Conservation (phyloP, 306 rosid genomes). For the Inga oerstediana region DNA sequence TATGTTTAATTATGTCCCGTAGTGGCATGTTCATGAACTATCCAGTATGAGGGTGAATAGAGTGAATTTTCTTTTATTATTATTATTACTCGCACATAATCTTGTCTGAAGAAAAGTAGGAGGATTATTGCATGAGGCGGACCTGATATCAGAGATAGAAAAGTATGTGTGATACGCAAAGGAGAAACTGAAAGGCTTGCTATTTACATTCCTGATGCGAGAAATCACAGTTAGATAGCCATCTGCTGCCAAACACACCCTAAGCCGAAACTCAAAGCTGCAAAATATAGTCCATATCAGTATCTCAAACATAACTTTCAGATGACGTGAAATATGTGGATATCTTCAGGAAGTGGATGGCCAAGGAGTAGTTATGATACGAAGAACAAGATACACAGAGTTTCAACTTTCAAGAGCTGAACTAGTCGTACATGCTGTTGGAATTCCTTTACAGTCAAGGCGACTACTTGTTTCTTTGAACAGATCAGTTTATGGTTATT, state of each 20-base stretch:
- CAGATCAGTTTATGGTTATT: not conserved
- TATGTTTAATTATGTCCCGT: constrained; percentile 19
- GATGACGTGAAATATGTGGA: not conserved
- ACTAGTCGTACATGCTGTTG: not conserved
- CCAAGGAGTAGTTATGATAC: not conserved
- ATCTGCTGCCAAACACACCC: constrained; percentile 67
- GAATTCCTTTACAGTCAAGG: not conserved
- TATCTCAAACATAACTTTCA: not conserved
- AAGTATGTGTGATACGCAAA: constrained; percentile 82
- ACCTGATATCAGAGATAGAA: constrained; percentile 87
- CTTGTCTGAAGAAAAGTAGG: not conserved
- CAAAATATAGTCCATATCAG: not conserved
- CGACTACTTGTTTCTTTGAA: not conserved
- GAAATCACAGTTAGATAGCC: constrained; percentile 64
- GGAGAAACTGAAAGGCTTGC: constrained; percentile 87
- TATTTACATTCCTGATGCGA: constrained; percentile 78
- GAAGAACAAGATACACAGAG: not conserved
- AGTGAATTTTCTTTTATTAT: not conserved
- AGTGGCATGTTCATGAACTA: not conserved
- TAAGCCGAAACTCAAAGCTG: constrained; percentile 91
- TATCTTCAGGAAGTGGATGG: not conserved
- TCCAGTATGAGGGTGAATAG: not conserved
- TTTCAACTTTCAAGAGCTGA: not conserved
- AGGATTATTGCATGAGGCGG: not conserved
- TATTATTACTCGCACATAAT: not conserved